These are phyloP conservation scores for Datisca glomerata DNA, from an alignment of 306 rosid genomes.

Conservation along the genomic window DNA sequence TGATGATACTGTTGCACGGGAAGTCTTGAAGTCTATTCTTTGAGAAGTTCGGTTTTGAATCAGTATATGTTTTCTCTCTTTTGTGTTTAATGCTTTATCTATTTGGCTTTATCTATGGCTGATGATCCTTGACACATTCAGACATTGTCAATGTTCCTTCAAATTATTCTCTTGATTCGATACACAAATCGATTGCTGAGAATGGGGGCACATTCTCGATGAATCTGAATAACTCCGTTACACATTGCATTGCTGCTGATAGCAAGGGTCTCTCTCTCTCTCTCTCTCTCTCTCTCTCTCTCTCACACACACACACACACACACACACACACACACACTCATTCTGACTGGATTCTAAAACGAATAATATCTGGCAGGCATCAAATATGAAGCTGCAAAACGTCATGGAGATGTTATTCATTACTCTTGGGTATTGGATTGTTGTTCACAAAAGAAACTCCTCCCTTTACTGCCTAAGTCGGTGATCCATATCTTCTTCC, in stretches of 20 bases:
- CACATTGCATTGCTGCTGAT: constrained; percentile 80
- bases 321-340: background rate
- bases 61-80: constrained; percentile 9
- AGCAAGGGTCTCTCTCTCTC: constrained; percentile 63
- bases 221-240: constrained; percentile 80
- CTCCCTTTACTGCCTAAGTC: constrained; percentile 69
- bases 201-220: constrained; percentile 93
- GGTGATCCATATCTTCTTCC: constrained; percentile 13
- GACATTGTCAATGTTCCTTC: constrained; percentile 85
- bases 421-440: constrained; percentile 68
- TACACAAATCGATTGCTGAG: constrained; percentile 78
- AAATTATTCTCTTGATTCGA: constrained; percentile 56
- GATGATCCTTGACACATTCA: constrained; percentile 51
- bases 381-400: constrained; percentile 79
- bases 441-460: constrained; percentile 52
- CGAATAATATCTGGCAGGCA: constrained; percentile 36
- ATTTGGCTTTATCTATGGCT: background rate
- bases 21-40: too few relatives aligned
- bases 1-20: too few relatives aligned
- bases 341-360: constrained; percentile 5
- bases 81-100: background rate
- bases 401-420: constrained; percentile 71
- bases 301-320: background rate
- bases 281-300: constrained; percentile 20
- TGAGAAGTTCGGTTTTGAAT: too few relatives aligned